Conservation (phyloP, 2,329 filamentous ascomycete genomes). For the Chrysoporthe puriensis region DNA sequence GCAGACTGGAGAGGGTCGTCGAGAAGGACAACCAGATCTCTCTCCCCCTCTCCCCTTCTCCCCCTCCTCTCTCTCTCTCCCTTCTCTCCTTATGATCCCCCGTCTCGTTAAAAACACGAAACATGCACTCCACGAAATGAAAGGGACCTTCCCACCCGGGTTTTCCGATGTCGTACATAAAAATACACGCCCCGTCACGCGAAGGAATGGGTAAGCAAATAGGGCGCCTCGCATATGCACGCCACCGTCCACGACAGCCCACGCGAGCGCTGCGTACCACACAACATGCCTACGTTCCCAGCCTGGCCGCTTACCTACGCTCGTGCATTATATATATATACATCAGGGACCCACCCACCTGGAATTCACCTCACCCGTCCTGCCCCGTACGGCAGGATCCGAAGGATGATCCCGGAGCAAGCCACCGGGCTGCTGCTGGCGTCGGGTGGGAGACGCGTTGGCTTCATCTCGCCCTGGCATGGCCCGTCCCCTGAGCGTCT, state of each 20-base stretch:
- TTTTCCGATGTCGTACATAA: not conserved
- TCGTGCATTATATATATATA: no score
- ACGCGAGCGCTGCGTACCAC: not conserved
- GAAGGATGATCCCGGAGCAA: no score
- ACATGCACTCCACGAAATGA: not conserved
- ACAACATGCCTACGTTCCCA: not conserved
- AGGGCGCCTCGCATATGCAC: not conserved
- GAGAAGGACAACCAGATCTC: not conserved
- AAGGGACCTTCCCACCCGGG: not conserved
- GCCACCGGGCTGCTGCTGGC: no score
- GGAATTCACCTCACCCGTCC: no score
- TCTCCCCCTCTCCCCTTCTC: not conserved
- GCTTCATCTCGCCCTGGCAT: no score
- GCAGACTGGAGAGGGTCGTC: not conserved
- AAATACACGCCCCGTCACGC: not conserved
- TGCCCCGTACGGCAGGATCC: no score
- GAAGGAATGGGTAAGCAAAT: conserved; percentile 7
- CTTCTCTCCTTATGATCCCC: not conserved
- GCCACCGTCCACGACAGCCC: not conserved
- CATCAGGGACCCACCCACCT: no score
- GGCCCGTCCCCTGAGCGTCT: no score
- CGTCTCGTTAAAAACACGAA: not conserved
- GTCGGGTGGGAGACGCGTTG: no score
- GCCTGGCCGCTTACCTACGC: not conserved
- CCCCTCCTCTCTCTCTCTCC: no score